Evolutionary conservation across 2,329 filamentous ascomycete species (phyloP).

Genomic region (Aspergillus viridinutans): DNA sequence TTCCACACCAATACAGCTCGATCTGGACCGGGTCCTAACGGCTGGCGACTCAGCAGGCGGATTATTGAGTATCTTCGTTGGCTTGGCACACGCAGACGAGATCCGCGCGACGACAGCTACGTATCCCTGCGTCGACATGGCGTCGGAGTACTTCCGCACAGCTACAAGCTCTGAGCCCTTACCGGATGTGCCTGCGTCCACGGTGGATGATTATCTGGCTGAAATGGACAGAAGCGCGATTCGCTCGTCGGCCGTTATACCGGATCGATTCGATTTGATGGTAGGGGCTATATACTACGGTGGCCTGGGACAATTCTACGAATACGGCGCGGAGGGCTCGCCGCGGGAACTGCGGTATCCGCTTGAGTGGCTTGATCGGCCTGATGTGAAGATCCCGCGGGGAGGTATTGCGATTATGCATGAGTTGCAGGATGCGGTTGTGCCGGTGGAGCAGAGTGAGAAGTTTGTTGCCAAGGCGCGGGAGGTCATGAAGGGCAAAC

Average conservation of each 20-base stretch:
- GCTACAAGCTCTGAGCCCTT: slow-evolving; percentile 11
- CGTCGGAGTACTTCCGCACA: slow-evolving; percentile 13
- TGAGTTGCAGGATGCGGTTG: slow-evolving; percentile 29
- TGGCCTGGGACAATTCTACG: slow-evolving; percentile 14
- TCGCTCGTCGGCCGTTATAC: slow-evolving; percentile 12
- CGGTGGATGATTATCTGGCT: slow-evolving; percentile 10
- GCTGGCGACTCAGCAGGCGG: slow-evolving; percentile 32
- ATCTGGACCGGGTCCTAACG: slow-evolving; percentile 23
- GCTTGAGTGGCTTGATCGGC: slow-evolving; percentile 24
- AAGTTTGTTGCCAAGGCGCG: slow-evolving; percentile 24
- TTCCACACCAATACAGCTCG: slow-evolving; percentile 13
- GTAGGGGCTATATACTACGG: slow-evolving; percentile 17
- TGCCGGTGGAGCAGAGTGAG: slow-evolving; percentile 24
- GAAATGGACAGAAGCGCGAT: slow-evolving; percentile 3
- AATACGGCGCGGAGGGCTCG: slow-evolving; percentile 12
- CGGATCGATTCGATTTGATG: slow-evolving; percentile 14
- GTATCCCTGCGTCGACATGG: slow-evolving; percentile 32
- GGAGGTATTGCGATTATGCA: slow-evolving; percentile 34
- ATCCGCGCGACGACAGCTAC: slow-evolving; percentile 28
- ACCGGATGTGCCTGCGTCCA: slow-evolving; percentile 8
- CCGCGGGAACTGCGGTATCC: slow-evolving; percentile 21
- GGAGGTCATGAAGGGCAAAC: slow-evolving; percentile 18
- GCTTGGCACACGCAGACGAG: slow-evolving; percentile 22
- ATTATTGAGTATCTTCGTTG: slow-evolving; percentile 23
- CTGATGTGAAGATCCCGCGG: slow-evolving; percentile 20